Evolutionary conservation across 1,284 basidiomycete species (phyloP).

Genomic region (Apiotrichum brassicae): DNA sequence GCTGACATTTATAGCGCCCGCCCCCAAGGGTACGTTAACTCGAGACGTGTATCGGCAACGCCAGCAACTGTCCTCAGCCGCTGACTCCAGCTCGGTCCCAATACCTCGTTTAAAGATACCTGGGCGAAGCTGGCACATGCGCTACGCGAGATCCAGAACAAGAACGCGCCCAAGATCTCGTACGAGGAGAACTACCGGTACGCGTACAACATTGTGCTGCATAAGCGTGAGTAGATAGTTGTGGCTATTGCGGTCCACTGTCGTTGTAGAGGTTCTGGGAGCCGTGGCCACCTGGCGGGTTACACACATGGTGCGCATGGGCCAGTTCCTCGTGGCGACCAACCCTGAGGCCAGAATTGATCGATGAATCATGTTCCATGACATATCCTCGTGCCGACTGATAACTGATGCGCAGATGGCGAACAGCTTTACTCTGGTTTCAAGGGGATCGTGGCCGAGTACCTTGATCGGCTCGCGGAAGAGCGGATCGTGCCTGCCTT

Average conservation of each 20-base stretch:
- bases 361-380: too few relatives aligned
- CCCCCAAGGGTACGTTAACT: constrained; percentile 42
- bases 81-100: constrained; percentile 30
- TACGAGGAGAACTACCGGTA: constrained; percentile 96
- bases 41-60: constrained; percentile 1
- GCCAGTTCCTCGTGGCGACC: too few relatives aligned
- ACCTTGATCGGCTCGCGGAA: constrained; percentile 73
- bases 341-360: background rate
- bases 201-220: constrained; percentile 87
- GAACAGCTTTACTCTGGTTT: constrained; percentile 85
- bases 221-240: constrained; percentile 57
- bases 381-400: too few relatives aligned
- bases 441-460: constrained; percentile 67
- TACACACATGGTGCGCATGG: too few relatives aligned
- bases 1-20: constrained; percentile 29
- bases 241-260: too few relatives aligned
- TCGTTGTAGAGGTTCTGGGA: too few relatives aligned
- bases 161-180: constrained; percentile 84
- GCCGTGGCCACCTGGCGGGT: too few relatives aligned
- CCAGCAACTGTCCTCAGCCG: background rate
- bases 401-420: constrained; percentile 57
- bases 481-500: constrained; percentile 77
- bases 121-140: constrained; percentile 52
- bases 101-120: constrained; percentile 44
- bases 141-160: constrained; percentile 90